phyloP scores from a whole-genome alignment of 805 yeast genomes.

The Kodamaea neixiangensis region DNA sequence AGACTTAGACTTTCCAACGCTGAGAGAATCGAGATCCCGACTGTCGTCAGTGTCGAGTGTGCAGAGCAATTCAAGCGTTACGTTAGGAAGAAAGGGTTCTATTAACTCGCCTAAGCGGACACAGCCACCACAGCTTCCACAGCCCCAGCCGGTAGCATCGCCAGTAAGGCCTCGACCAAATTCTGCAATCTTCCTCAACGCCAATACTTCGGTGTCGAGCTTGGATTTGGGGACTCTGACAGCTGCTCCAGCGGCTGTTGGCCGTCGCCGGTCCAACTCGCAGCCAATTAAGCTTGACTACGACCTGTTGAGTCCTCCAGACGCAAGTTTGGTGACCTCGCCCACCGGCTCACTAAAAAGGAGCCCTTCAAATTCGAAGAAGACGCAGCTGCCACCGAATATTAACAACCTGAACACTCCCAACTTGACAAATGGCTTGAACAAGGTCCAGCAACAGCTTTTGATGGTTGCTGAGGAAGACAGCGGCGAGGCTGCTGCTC shows the following conservation, averaged over 20 bases:
- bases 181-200: constrained; percentile 27
- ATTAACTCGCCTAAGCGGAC: constrained; percentile 18
- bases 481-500: constrained; percentile 1
- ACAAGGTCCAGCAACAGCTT: constrained; percentile 17
- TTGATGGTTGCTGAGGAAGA: constrained; percentile 24
- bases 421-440: constrained; percentile 3
- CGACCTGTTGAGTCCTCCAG: constrained; percentile 12
- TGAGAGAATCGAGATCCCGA: constrained; percentile 18
- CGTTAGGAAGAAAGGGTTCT: constrained; percentile 21
- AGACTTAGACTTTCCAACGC: constrained; percentile 12
- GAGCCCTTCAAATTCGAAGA: constrained; percentile 12
- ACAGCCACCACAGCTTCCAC: constrained; percentile 6
- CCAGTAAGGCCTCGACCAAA: constrained; percentile 21
- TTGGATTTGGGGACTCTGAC: constrained; percentile 10
- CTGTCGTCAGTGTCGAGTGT: constrained; percentile 32
- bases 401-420: not conserved
- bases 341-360: constrained; percentile 23
- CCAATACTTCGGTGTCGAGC: constrained; percentile 19
- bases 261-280: constrained; percentile 39
- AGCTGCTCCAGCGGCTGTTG: constrained; percentile 15
- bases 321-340: constrained; percentile 11
- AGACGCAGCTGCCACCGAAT: constrained; percentile 5
- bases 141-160: not conserved
- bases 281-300: constrained; percentile 30
- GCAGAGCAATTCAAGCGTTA: constrained; percentile 17